Percentiles rank a stretch among this genome's conserved stretches.
Evolutionary conservation across 306 rosid genomes (phyloP).

Genomic region (Mimosa pudica): DNA sequence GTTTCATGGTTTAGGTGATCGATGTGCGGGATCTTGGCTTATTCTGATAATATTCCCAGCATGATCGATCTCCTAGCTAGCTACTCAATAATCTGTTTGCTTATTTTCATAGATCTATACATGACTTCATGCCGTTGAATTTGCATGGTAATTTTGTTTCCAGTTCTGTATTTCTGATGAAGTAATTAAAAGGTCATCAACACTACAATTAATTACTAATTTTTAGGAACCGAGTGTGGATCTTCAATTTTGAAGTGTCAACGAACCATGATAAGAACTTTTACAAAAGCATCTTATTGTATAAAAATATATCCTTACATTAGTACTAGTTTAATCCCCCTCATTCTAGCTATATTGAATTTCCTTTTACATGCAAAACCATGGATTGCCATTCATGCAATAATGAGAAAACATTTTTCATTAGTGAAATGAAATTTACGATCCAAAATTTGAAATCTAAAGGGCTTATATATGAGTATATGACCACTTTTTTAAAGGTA

Average conservation of each 20-base stretch:
- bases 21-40: not conserved
- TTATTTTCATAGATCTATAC: not conserved
- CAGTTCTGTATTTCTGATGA: not conserved
- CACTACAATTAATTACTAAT: not conserved
- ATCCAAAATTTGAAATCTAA: too few relatives aligned
- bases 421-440: too few relatives aligned
- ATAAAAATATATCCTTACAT: not conserved
- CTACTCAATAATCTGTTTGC: not conserved
- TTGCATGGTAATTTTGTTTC: not conserved
- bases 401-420: too few relatives aligned
- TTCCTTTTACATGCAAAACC: not conserved
- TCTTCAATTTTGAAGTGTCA: not conserved
- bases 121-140: not conserved
- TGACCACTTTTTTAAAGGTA: too few relatives aligned
- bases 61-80: too few relatives aligned
- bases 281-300: not conserved
- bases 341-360: not conserved
- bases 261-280: not conserved
- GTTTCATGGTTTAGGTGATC: not conserved
- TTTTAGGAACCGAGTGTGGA: not conserved
- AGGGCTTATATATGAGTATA: too few relatives aligned
- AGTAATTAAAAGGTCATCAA: not conserved
- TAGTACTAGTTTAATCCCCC: not conserved
- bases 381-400: too few relatives aligned
- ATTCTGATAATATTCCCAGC: not conserved